phyloP scores from a whole-genome alignment of 495 filamentous ascomycete species.

The Penicillium antarcticum region DNA sequence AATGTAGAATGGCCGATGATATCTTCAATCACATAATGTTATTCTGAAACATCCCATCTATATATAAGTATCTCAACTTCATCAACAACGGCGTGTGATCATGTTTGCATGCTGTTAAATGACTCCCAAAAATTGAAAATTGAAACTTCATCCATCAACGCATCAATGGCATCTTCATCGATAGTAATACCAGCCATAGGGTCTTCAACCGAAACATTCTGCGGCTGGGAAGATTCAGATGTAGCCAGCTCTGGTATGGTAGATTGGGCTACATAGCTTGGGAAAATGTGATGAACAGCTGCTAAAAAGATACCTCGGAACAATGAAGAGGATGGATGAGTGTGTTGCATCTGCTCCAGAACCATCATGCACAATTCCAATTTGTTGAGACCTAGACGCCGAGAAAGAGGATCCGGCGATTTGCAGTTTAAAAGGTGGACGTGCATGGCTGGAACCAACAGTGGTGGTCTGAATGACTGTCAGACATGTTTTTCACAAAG shows the following conservation, averaged over 20 bases:
- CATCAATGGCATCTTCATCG: constrained; percentile 19
- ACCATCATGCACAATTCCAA: constrained; percentile 41
- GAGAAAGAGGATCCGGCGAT: constrained; percentile 22
- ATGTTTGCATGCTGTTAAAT: constrained; percentile 1
- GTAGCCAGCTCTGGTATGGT: neutral
- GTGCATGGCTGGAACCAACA: constrained; percentile 41
- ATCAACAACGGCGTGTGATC: no score
- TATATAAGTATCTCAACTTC: no score
- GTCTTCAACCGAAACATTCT: neutral
- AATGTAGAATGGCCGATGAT: no score
- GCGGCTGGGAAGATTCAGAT: neutral
- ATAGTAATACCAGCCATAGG: neutral
- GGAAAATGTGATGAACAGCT: constrained; percentile 29
- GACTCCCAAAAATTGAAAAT: constrained; percentile 31
- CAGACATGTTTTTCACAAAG: neutral
- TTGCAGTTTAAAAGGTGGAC: constrained; percentile 37
- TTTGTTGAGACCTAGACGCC: constrained; percentile 36
- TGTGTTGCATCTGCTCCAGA: constrained; percentile 34
- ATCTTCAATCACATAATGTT: no score
- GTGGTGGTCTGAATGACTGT: constrained; percentile 25
- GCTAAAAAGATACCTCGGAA: constrained; percentile 31
- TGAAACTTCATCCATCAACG: constrained; percentile 27
- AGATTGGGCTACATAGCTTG: constrained; percentile 10
- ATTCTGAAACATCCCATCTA: no score
- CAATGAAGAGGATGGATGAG: constrained; percentile 32